phyloP scores from a whole-genome alignment of 2,329 filamentous ascomycete species.

The Pseudogymnoascus sp. region DNA sequence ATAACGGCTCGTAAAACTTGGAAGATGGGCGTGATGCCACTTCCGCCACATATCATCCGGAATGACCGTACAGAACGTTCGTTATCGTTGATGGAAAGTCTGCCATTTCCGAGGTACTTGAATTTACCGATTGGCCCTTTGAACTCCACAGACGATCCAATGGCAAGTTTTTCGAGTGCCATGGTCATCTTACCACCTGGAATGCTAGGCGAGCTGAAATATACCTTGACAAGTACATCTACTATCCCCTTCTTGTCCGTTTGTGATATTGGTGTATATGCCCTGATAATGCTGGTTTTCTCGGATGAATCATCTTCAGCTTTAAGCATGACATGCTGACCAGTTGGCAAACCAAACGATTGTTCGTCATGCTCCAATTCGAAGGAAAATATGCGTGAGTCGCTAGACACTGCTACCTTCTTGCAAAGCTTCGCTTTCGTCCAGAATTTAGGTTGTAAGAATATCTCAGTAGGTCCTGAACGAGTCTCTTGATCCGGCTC shows the following conservation, averaged over 20 bases:
- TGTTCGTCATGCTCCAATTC: constrained; percentile 64
- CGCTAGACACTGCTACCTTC: constrained; percentile 63
- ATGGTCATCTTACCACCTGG: constrained; percentile 74
- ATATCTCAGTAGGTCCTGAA: constrained; percentile 40
- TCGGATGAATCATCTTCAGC: constrained; percentile 56
- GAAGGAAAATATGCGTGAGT: constrained; percentile 77
- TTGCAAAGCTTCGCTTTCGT: constrained; percentile 59
- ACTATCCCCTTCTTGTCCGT: constrained; percentile 52
- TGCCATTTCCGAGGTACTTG: constrained; percentile 62
- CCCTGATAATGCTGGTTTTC: constrained; percentile 66
- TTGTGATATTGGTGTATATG: constrained; percentile 78
- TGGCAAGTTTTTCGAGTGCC: constrained; percentile 62
- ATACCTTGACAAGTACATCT: constrained; percentile 76
- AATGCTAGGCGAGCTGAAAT: constrained; percentile 49
- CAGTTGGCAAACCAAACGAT: constrained; percentile 65
- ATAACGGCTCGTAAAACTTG: constrained; percentile 72
- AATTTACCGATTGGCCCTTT: constrained; percentile 86
- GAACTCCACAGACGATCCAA: constrained; percentile 70
- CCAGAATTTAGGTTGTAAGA: constrained; percentile 67
- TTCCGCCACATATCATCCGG: constrained; percentile 80
- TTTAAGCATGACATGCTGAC: constrained; percentile 81
- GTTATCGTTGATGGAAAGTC: constrained; percentile 50
- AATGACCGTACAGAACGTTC: constrained; percentile 55
- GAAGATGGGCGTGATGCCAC: constrained; percentile 87
- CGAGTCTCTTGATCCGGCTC: constrained; percentile 28